Evolutionary conservation across 2,329 filamentous ascomycete species (phyloP), one percentile per base, ranked within the genome.

Genomic region (Fusarium begoniae): DNA sequence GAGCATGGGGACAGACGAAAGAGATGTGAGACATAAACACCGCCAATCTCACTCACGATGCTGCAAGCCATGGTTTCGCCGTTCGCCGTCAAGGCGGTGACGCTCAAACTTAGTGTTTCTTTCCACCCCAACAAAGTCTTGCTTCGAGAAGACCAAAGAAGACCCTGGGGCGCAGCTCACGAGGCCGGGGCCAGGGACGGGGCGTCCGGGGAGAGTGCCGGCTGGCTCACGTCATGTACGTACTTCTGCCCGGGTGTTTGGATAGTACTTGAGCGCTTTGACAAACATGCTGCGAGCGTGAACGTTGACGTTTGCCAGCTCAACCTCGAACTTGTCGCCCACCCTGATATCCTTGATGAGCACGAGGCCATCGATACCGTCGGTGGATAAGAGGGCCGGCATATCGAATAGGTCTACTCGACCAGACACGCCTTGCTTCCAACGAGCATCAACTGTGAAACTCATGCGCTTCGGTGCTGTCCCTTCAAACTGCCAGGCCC

Each of bases 401-500:
- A 86, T 81, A 40, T 85, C 84, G 70, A 90, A 89, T 80, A 87
- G 85, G 80, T 88, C 81, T 53, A 90, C 80, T n/a, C 78, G 79
- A 38, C 87, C 87, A 7, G 79, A 63, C 58, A 86, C 71, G 35
- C 78, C 80, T 61, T 79, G 78, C 35, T 74, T 76, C 66, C 77
- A 80, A 20, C 85, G 78, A 22, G 83, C 80, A 30, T 74, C 68
- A 43, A 90, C 87, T 6, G 80, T 85, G 73, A 90, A 87, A 50
- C 78, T 79, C 71, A 91, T 86, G 8, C 82, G 84, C 37, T 80
- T 70, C n/a, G 88, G 88, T 32, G 88, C 78, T 54, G 80, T 71
- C 14, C 82, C 81, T 77, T 90, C 87, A 74, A 87, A 90, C 70
- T 83, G 83, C 90, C 89, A 91, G 20, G 88, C 89, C 20, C 90